Percentiles rank a stretch among this genome's conserved stretches.
Evolutionary conservation across 352 stramenopile species (phyloP).

Genomic region (Phytophthora cactorum): DNA sequence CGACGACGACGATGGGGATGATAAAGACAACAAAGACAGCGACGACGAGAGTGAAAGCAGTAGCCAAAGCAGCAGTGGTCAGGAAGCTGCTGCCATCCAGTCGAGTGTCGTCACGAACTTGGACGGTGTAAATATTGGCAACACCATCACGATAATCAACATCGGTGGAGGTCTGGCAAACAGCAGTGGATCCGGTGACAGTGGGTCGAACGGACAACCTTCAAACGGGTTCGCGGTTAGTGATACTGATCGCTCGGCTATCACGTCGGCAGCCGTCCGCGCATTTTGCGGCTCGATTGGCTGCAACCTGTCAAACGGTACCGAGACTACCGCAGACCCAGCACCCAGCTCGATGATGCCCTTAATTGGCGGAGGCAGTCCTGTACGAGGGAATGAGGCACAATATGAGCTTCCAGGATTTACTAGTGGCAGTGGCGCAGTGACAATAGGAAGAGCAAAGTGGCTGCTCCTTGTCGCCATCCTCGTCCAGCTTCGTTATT

Average conservation of each 20-base stretch:
- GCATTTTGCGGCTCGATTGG: conserved; percentile 29
- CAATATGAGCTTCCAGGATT: neutral
- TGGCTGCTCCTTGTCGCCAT: conserved; percentile 20
- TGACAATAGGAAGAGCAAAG: neutral
- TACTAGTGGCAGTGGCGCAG: neutral
- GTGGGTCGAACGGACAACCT: conserved; percentile 2
- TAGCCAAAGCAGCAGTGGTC: conserved; percentile 7
- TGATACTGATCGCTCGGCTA: conserved; percentile 16
- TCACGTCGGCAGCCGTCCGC: conserved; percentile 25
- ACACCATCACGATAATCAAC: conserved; percentile 49
- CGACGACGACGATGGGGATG: conserved; percentile 14
- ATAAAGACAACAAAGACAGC: conserved; percentile 9
- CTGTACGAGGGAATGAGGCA: neutral
- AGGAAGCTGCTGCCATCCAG: conserved; percentile 20
- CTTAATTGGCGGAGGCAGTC: neutral
- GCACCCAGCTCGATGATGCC: neutral
- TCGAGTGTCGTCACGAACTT: conserved; percentile 38
- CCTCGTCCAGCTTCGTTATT: conserved; percentile 5
- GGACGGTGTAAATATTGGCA: conserved; percentile 46
- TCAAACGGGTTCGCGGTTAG: neutral
- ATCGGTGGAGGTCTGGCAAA: conserved; percentile 21
- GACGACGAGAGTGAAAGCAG: conserved; percentile 10
- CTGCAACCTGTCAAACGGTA: conserved; percentile 12
- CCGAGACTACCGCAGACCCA: neutral
- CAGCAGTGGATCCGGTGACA: conserved; percentile 1